These are phyloP conservation scores for Oryza rufipogon DNA, from an alignment of 176 grass and related monocot genomes.

Conservation along the genomic window DNA sequence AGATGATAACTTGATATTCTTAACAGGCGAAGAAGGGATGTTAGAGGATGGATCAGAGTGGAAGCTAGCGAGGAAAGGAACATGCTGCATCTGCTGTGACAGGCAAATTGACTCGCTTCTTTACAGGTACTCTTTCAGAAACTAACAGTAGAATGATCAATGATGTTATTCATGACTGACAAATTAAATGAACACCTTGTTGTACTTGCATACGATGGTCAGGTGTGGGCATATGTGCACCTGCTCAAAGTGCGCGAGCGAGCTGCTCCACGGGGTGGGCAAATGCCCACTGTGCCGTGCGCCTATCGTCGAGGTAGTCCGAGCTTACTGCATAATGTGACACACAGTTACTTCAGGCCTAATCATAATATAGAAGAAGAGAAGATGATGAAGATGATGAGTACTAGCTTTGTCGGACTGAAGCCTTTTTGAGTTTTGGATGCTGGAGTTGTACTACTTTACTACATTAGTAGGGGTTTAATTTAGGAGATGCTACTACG, in stretches of 20 bases:
- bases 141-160: conserved; percentile 8
- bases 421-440: conserved; percentile 28
- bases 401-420: conserved; percentile 7
- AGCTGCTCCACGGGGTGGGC: conserved; percentile 62
- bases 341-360: neutral
- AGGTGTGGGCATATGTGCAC: conserved; percentile 97
- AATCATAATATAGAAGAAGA: neutral
- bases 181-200: neutral
- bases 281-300: conserved; percentile 92
- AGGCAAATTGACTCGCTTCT: conserved; percentile 84
- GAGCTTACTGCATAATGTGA: conserved; percentile 81
- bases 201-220: neutral
- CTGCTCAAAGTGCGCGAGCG: conserved; percentile 74
- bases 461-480: neutral
- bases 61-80: conserved; percentile 78
- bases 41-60: conserved; percentile 57
- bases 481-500: neutral
- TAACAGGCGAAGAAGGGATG: conserved; percentile 34
- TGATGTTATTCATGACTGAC: neutral
- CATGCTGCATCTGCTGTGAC: conserved; percentile 88
- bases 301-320: conserved; percentile 80
- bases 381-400: neutral
- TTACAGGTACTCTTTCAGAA: conserved; percentile 53
- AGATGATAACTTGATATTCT: neutral
- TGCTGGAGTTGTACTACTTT: neutral